Evolutionary conservation across 2,329 filamentous ascomycete species (phyloP).

Genomic region (Fusarium keratoplasticum): DNA sequence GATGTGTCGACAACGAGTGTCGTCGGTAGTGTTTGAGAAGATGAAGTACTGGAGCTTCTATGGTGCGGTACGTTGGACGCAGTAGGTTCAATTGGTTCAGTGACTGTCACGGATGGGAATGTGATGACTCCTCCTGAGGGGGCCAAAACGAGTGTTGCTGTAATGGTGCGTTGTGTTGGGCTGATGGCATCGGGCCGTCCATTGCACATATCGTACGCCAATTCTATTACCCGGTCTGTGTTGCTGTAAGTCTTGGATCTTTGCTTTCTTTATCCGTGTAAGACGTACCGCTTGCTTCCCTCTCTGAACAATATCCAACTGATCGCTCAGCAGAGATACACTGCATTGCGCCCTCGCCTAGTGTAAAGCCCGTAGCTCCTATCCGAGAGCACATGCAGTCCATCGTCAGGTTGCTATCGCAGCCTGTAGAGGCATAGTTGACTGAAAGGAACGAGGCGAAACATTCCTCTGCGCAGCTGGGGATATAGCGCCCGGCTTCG

Average conservation of each 20-base stretch:
- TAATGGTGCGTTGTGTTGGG: conserved; percentile 69
- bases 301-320: conserved; percentile 63
- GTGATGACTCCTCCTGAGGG: conserved; percentile 45
- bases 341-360: conserved; percentile 78
- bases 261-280: background rate
- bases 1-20: conserved; percentile 46
- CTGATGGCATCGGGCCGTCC: conserved; percentile 60
- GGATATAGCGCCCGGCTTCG: conserved; percentile 60
- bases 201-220: conserved; percentile 70
- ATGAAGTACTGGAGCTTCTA: conserved; percentile 23
- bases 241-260: conserved; percentile 25
- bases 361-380: conserved; percentile 71
- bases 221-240: conserved; percentile 56
- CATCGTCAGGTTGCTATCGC: conserved; percentile 63
- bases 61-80: background rate
- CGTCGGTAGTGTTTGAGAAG: conserved; percentile 38
- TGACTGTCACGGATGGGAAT: conserved; percentile 41
- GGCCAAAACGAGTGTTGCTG: conserved; percentile 63
- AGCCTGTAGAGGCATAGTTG: conserved; percentile 65
- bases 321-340: conserved; percentile 69
- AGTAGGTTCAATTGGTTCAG: background rate
- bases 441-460: conserved; percentile 71
- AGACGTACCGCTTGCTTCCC: conserved; percentile 53
- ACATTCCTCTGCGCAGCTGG: conserved; percentile 70
- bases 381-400: conserved; percentile 72